These are phyloP conservation scores for Aspergillus sp. DNA, from an alignment of 2,329 filamentous ascomycete genomes.

Conservation along the genomic window DNA sequence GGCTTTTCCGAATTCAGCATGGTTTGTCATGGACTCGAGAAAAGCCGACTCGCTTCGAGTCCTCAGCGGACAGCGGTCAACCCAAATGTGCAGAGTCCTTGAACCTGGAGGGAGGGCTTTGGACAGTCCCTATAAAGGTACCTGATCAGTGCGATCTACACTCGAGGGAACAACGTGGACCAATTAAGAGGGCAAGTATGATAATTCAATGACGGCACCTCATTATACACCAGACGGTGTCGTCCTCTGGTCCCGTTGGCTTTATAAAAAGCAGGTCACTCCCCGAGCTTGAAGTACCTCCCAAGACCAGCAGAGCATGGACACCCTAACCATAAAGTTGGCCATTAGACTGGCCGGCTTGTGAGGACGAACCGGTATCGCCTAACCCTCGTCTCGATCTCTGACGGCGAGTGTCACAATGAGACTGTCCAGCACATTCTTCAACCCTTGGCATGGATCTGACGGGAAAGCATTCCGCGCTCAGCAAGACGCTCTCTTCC, in stretches of 20 bases:
- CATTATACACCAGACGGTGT: neutral
- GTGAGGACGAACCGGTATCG: neutral
- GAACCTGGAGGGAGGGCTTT: neutral
- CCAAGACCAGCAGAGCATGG: neutral
- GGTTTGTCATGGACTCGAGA: too few species aligned
- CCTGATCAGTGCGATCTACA: constrained; percentile 10
- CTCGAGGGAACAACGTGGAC: constrained; percentile 21
- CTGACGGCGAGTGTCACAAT: neutral
- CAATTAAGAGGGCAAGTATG: constrained; percentile 14
- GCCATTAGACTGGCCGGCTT: too few species aligned
- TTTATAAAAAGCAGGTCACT: neutral
- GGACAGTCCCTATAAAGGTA: constrained; percentile 1
- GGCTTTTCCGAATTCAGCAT: too few species aligned
- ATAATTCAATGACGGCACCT: neutral
- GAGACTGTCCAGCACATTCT: neutral
- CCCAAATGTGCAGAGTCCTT: neutral
- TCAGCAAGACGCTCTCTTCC: constrained; percentile 3
- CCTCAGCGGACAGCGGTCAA: too few species aligned
- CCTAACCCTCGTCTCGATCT: neutral
- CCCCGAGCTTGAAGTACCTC: neutral
- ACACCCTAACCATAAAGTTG: neutral
- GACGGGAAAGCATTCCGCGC: neutral
- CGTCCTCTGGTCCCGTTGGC: too few species aligned
- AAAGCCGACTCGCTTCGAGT: too few species aligned
- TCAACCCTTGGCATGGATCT: neutral